Conservation (phyloP, 139 green algal species). For the Astrephomene gubernaculifera region DNA sequence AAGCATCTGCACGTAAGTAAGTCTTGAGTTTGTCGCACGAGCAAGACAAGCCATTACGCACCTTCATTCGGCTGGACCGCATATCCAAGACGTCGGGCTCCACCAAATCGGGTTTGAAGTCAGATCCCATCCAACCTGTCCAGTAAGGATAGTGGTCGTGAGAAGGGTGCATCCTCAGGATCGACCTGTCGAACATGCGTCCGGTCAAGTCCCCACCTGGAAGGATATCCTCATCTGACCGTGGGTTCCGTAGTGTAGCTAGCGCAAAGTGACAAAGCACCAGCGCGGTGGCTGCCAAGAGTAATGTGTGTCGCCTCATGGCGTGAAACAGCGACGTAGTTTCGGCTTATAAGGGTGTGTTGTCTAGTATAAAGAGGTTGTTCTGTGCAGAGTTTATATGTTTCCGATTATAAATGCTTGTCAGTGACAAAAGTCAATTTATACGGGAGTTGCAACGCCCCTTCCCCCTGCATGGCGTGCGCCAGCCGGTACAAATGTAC, state of each 20-base stretch:
- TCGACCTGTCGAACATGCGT: background rate
- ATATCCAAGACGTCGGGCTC: background rate
- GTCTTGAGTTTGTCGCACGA: background rate
- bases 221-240: constrained; percentile 48
- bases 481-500: too few species aligned
- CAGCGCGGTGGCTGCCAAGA: background rate
- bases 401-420: too few species aligned
- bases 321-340: too few species aligned
- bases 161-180: background rate
- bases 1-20: too few species aligned
- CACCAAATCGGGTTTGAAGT: constrained; percentile 19
- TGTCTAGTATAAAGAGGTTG: too few species aligned
- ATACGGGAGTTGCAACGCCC: too few species aligned
- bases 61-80: constrained; percentile 9
- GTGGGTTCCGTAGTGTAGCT: constrained; percentile 21
- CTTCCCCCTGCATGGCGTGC: too few species aligned
- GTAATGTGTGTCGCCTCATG: background rate
- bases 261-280: background rate
- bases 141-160: background rate
- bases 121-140: constrained; percentile 28
- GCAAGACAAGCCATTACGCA: background rate
- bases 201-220: constrained; percentile 23
- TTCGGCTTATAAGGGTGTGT: too few species aligned
- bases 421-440: too few species aligned
- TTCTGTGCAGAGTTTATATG: too few species aligned